Evolutionary conservation across 352 stramenopile genomes (phyloP).

Genomic region (Phytophthora citricola): DNA sequence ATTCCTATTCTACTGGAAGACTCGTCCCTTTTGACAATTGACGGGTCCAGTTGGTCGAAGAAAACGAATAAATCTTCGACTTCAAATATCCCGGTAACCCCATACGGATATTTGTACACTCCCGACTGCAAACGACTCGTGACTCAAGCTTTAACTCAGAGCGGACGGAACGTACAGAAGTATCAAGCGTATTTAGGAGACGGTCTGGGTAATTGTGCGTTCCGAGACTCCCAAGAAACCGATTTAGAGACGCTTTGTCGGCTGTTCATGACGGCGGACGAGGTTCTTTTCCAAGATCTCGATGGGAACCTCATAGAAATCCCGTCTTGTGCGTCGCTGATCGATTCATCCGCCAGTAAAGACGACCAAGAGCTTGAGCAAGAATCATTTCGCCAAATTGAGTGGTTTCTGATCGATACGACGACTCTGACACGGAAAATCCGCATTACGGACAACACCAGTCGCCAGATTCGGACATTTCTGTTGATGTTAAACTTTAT

Average conservation of each 20-base stretch:
- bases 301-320: slow-evolving; percentile 22
- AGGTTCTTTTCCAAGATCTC: slow-evolving; percentile 40
- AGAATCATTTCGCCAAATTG: slow-evolving; percentile 35
- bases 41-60: slow-evolving; percentile 37
- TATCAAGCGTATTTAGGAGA: slow-evolving; percentile 53
- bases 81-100: slow-evolving; percentile 16
- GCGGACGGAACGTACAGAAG: slow-evolving; percentile 51
- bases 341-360: slow-evolving; percentile 10
- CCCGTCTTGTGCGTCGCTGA: slow-evolving; percentile 24
- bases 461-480: slow-evolving; percentile 44
- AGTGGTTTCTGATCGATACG: slow-evolving; percentile 43
- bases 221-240: slow-evolving; percentile 51
- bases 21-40: slow-evolving; percentile 23
- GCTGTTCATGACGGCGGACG: slow-evolving; percentile 37
- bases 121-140: slow-evolving; percentile 37
- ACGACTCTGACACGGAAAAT: slow-evolving; percentile 27
- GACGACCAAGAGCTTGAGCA: slow-evolving; percentile 21
- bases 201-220: slow-evolving; percentile 39
- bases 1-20: slow-evolving; percentile 33
- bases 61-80: slow-evolving; percentile 8
- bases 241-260: slow-evolving; percentile 43
- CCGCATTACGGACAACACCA: slow-evolving; percentile 53
- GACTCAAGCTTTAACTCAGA: slow-evolving; percentile 35
- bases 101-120: slow-evolving; percentile 52
- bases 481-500: slow-evolving; percentile 44